These are phyloP conservation scores for Protea cynaroides DNA, from an alignment of 164 flowering plant genomes.

Conservation along the genomic window DNA sequence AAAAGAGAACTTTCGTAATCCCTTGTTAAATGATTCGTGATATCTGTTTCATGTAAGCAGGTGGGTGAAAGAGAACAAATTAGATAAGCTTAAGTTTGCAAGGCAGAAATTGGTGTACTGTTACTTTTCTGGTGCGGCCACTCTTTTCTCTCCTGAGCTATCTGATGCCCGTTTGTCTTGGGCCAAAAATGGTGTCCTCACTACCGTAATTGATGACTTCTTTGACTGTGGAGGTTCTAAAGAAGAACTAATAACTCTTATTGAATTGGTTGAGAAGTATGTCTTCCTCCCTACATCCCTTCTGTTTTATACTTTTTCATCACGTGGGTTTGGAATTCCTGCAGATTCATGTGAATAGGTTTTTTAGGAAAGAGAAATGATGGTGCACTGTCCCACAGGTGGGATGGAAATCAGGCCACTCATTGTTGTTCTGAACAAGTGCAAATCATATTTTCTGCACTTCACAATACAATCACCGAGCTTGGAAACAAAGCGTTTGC, in stretches of 20 bases:
- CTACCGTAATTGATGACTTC: constrained; percentile 36
- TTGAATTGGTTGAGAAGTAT: constrained; percentile 27
- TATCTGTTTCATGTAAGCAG: constrained; percentile 60
- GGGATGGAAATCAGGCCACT: constrained; percentile 19
- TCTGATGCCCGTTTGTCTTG: constrained; percentile 30
- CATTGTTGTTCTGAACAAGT: constrained; percentile 30
- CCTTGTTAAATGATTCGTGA: not conserved
- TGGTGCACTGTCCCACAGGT: constrained; percentile 11
- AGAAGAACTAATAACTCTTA: constrained; percentile 29
- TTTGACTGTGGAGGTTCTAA: constrained; percentile 32
- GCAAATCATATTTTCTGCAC: constrained; percentile 32
- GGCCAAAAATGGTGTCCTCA: constrained; percentile 30
- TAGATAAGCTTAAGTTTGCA: constrained; percentile 82
- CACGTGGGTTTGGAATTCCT: not conserved
- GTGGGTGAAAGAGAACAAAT: constrained; percentile 62
- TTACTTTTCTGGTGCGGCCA: constrained; percentile 30
- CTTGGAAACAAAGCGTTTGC: constrained; percentile 48
- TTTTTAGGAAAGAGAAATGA: not conserved
- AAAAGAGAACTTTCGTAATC: not conserved
- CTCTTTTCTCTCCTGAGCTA: constrained; percentile 24
- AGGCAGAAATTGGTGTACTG: constrained; percentile 72
- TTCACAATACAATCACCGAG: constrained; percentile 49
- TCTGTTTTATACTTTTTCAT: not conserved
- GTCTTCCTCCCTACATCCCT: not conserved
- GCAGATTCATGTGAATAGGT: no score